A percentile compares a stretch with the other conserved stretches of the same genome.
Conservation (phyloP, 306 rosid genomes). For the Echinosophora koreensis region DNA sequence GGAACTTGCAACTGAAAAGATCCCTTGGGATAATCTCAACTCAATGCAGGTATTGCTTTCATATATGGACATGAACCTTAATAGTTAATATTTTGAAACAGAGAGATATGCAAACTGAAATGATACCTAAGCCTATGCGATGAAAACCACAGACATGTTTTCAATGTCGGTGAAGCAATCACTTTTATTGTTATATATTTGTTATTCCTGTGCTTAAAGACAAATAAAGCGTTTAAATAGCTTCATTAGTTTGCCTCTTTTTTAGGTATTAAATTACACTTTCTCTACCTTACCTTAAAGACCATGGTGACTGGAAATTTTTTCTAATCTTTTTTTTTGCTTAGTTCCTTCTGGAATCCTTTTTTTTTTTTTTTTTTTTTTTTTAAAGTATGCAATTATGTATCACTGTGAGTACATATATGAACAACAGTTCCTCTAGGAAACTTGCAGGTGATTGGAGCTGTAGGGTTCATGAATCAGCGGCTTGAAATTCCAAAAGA, state of each 20-base stretch:
- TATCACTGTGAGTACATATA: conserved; percentile 43
- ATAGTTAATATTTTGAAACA: background rate
- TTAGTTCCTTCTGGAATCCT: conserved; percentile 18
- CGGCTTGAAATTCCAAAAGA: conserved; percentile 90
- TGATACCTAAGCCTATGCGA: conserved; percentile 18
- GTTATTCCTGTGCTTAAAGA: conserved; percentile 24
- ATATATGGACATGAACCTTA: conserved; percentile 34
- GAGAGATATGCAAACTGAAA: conserved; percentile 11
- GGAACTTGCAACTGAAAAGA: conserved; percentile 97
- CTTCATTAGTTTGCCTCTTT: background rate
- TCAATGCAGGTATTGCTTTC: conserved; percentile 92
- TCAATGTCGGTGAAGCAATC: conserved; percentile 18
- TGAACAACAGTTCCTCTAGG: conserved; percentile 61
- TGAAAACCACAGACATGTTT: background rate
- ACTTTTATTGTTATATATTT: conserved; percentile 5
- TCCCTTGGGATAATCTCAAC: conserved; percentile 98
- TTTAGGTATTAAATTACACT: conserved; percentile 17
- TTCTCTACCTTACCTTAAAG: background rate
- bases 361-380: too few species aligned
- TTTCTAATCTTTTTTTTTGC: background rate
- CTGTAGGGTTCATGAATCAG: conserved; percentile 99
- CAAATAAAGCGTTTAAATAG: background rate
- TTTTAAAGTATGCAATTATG: background rate
- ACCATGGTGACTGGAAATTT: background rate
- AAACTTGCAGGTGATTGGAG: conserved; percentile 92